Evolutionary conservation across 345 rosid genomes (phyloP), one percentile per base, ranked within the genome.

Genomic region (Eucalyptus globulus): DNA sequence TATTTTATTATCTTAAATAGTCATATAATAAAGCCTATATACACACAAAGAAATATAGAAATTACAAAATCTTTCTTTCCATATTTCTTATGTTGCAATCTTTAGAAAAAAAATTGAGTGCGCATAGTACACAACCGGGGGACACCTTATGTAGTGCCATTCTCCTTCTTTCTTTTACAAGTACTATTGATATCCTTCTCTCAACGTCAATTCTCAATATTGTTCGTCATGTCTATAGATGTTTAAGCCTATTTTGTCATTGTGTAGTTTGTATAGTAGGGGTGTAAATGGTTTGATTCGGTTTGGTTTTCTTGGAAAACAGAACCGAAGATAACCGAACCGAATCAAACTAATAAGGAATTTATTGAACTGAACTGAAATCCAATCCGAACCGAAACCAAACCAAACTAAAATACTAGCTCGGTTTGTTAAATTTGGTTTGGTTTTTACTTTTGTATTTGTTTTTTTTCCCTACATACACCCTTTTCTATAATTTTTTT

Each of bases 311-410:
- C 10, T 53, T 19, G 56, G 9, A 53, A 53, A 53, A 53, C 2
- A 3, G 2, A 51, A 51, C 4, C 4, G 4, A 51, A 16, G 21
- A 51, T 16, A 51, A 51, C 54, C 2, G 9, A 51, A 51, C 9
- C 2, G 0, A 51, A 51, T 7, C 9, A 19, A 51, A 51, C 9
- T 17, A 4, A 51, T 51, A 17, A 51, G 22, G 56, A 51, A 51
- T 51, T 17, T 51, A 17, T 51, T 51, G 2, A 51, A 17, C 4
- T 1, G 1, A 51, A 51, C 2, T 2, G 22, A 51, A 51, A 51
- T 51, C 4, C 0, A 3, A 51, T 51, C 21, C 8, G 4, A 51
- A 51, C 21, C 7, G 21, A 51, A 51, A 51, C 4, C 8, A 0
- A 51, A 51, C 22, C 54, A 4, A 51, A 51, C 4, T 3, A 2